A percentile compares a stretch with the other conserved stretches of the same genome.
Conservation (phyloP, 2,329 filamentous ascomycete species). For the Fusarium sp. region DNA sequence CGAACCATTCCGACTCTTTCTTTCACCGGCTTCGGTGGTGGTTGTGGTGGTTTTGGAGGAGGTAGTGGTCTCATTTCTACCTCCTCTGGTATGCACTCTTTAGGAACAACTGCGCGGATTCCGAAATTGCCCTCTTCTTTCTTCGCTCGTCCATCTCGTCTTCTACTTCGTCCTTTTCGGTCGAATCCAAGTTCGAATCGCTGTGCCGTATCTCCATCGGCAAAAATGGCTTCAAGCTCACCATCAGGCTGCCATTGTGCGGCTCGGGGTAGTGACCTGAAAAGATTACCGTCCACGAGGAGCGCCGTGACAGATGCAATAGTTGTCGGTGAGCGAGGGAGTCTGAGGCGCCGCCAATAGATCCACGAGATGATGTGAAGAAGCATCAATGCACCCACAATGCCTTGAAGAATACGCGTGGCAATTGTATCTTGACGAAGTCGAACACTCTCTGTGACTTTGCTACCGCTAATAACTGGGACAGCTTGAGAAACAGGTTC, state of each 20-base stretch:
- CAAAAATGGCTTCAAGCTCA: constrained; percentile 33
- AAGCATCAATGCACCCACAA: constrained; percentile 46
- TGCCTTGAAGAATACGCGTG: constrained; percentile 49
- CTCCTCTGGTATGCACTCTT: constrained; percentile 35
- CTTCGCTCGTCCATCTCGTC: constrained; percentile 25
- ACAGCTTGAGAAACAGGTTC: constrained; percentile 40
- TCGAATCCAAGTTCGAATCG: constrained; percentile 39
- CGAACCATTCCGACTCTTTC: constrained; percentile 36
- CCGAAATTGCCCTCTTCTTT: constrained; percentile 37
- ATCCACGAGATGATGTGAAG: constrained; percentile 46
- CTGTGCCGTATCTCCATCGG: constrained; percentile 17
- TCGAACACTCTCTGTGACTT: constrained; percentile 29
- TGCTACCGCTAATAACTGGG: constrained; percentile 34
- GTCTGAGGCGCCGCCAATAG: constrained; percentile 38
- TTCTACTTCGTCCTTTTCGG: constrained; percentile 12
- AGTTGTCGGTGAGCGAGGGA: constrained; percentile 48
- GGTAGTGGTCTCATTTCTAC: constrained; percentile 41
- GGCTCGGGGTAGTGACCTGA: constrained; percentile 39
- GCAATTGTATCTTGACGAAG: constrained; percentile 47
- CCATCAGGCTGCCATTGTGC: constrained; percentile 41
- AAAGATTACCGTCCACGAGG: constrained; percentile 52
- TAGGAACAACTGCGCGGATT: constrained; percentile 28
- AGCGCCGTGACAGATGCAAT: constrained; percentile 53
- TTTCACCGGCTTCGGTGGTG: constrained; percentile 14
- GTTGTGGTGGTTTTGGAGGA: constrained; percentile 23